These are phyloP conservation scores for Letharia columbiana DNA, from an alignment of 495 filamentous ascomycete species.

Conservation along the genomic window DNA sequence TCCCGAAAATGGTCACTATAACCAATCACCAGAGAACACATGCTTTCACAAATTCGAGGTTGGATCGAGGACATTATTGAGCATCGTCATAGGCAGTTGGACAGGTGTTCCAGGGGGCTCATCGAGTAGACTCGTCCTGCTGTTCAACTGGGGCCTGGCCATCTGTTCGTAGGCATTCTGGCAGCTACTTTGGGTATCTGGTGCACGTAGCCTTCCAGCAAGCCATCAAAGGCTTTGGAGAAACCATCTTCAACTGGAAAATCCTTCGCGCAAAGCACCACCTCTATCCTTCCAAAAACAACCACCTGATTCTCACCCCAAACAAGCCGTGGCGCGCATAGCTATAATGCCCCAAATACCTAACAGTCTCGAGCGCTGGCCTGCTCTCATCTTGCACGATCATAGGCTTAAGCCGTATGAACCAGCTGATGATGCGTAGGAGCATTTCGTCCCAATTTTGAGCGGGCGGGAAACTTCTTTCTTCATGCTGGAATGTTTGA, in stretches of 20 bases:
- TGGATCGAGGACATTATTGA: neutral
- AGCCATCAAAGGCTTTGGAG: neutral
- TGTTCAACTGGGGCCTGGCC: neutral
- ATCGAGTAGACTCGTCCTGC: neutral
- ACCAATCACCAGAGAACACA: neutral
- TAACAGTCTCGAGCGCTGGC: neutral
- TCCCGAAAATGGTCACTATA: neutral
- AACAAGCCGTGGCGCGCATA: neutral
- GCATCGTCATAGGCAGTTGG: neutral
- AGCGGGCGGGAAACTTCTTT: neutral
- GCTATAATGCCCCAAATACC: neutral
- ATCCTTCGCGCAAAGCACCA: neutral
- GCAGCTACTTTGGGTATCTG: neutral
- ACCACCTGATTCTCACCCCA: neutral
- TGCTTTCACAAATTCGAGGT: neutral
- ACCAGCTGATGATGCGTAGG: neutral
- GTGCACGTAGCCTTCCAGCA: neutral
- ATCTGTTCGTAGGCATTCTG: neutral
- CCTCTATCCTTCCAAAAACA: neutral
- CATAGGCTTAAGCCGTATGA: neutral
- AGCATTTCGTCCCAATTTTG: neutral
- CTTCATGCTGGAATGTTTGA: neutral
- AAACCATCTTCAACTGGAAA: neutral
- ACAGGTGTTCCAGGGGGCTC: neutral
- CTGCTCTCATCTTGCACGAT: neutral